Conservation (phyloP, 306 rosid genomes). For the Vicia sativa region DNA sequence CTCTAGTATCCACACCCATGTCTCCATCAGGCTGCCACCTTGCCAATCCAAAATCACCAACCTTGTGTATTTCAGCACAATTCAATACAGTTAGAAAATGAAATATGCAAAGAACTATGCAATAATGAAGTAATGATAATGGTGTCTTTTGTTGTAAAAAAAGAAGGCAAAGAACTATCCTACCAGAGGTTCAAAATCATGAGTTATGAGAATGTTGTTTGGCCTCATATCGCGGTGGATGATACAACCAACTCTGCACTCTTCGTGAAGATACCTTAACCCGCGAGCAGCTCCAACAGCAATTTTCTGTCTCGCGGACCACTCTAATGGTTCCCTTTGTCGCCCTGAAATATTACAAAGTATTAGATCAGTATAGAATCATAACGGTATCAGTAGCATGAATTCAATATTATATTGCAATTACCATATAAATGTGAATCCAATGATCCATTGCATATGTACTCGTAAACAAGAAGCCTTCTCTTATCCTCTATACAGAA, state of each 20-base stretch:
- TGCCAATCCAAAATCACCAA: constrained; percentile 98
- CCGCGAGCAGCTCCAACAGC: constrained; percentile 99
- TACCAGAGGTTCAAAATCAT: constrained; percentile 99
- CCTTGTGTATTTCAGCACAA: constrained; percentile 54
- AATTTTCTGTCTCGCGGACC: constrained; percentile 92
- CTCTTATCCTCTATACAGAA: constrained; percentile 95
- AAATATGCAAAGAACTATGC: neutral
- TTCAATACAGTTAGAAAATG: neutral
- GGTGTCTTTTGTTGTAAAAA: neutral
- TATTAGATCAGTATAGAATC: constrained; percentile 38
- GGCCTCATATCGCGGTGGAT: constrained; percentile 99
- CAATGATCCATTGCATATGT: constrained; percentile 94
- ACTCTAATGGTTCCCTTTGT: constrained; percentile 68
- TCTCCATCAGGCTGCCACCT: constrained; percentile 99
- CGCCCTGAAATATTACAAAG: constrained; percentile 59
- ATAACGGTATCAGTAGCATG: neutral
- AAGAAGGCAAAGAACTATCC: neutral
- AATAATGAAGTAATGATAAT: constrained; percentile 17
- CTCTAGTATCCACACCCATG: constrained; percentile 92
- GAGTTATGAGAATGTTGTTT: constrained; percentile 96
- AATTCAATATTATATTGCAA: constrained; percentile 8
- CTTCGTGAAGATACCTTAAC: constrained; percentile 95
- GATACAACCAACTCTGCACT: constrained; percentile 98
- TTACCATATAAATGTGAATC: constrained; percentile 95
- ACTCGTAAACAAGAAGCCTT: constrained; percentile 92